Percentiles rank a stretch among this genome's conserved stretches.
These are phyloP conservation scores for Zostera marina DNA, from an alignment of 116 monocot species.

Conservation along the genomic window DNA sequence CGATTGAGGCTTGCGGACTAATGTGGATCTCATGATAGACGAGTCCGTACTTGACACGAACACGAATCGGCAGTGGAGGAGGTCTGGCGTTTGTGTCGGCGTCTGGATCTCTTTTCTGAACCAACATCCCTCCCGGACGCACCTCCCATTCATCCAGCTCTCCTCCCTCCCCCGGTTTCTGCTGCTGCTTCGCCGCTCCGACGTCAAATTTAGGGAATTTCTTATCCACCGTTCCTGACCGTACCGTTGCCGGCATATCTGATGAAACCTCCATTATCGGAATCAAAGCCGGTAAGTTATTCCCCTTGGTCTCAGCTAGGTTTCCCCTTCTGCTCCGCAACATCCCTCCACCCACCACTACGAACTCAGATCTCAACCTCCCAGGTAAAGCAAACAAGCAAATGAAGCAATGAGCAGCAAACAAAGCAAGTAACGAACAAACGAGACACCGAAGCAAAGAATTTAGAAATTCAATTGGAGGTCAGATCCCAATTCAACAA, in stretches of 20 bases:
- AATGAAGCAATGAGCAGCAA: not conserved
- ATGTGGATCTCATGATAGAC: slow-evolving; percentile 74
- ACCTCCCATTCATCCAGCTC: slow-evolving; percentile 40
- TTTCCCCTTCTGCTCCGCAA: slow-evolving; percentile 5
- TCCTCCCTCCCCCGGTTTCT: slow-evolving; percentile 1
- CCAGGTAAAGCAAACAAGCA: not conserved
- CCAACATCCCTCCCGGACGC: slow-evolving; percentile 84
- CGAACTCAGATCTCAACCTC: not conserved
- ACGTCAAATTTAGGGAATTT: slow-evolving; percentile 11
- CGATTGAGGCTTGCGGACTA: slow-evolving; percentile 59
- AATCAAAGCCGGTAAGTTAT: not conserved
- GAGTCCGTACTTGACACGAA: slow-evolving; percentile 68
- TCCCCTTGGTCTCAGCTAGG: slow-evolving; percentile 4
- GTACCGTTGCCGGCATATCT: not conserved
- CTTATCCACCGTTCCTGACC: not conserved
- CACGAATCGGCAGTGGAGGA: slow-evolving; percentile 48
- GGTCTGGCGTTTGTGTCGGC: slow-evolving; percentile 8
- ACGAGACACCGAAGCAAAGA: too few relatives aligned
- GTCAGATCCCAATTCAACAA: not conserved
- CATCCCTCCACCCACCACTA: not conserved
- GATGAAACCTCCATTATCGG: slow-evolving; percentile 7
- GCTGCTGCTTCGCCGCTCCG: not conserved
- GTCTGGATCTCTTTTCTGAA: slow-evolving; percentile 65
- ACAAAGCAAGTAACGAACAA: not conserved
- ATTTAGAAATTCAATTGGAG: not conserved